A percentile compares a stretch with the other conserved stretches of the same genome.
Evolutionary conservation across 225 moss, liverwort and hornwort species (phyloP).

Genomic region (Takakia lepidozioides): DNA sequence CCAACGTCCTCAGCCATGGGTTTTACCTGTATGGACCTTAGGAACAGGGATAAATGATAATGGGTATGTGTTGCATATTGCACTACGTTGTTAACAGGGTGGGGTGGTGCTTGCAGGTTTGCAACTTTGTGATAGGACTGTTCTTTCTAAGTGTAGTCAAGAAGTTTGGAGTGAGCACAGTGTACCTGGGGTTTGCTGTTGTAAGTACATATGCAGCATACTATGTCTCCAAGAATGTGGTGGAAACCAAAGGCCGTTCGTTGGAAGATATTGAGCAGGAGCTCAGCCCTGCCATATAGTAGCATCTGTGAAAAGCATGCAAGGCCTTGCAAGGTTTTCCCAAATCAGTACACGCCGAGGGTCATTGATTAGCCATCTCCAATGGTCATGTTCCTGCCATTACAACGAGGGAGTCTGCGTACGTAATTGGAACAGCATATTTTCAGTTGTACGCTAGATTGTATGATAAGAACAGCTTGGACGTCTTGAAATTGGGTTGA

Average conservation of each 20-base stretch:
- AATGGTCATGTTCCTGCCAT: too few species aligned
- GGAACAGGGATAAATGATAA: too few species aligned
- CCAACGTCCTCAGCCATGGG: too few species aligned
- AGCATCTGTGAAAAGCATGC: too few species aligned
- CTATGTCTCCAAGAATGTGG: constrained; percentile 62
- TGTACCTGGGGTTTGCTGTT: constrained; percentile 72
- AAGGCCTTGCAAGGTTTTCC: constrained; percentile 2
- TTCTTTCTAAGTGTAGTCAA: constrained; percentile 76
- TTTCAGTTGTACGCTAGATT: too few species aligned
- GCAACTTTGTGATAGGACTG: constrained; percentile 81
- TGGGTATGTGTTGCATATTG: too few species aligned
- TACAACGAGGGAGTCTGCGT: too few species aligned
- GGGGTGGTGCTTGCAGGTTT: constrained; percentile 30
- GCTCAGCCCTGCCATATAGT: constrained; percentile 57
- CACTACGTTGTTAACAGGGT: neutral
- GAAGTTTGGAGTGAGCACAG: constrained; percentile 79
- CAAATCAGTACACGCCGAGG: neutral
- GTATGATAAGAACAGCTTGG: too few species aligned
- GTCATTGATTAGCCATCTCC: too few species aligned
- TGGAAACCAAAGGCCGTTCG: constrained; percentile 95
- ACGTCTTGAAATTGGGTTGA: too few species aligned
- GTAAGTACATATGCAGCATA: constrained; percentile 66
- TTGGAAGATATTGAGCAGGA: constrained; percentile 95
- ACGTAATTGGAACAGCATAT: too few species aligned
- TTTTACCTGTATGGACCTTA: too few species aligned